Evolutionary conservation across 164 flowering plant species (phyloP).

Genomic region (Liriodendron chinense): DNA sequence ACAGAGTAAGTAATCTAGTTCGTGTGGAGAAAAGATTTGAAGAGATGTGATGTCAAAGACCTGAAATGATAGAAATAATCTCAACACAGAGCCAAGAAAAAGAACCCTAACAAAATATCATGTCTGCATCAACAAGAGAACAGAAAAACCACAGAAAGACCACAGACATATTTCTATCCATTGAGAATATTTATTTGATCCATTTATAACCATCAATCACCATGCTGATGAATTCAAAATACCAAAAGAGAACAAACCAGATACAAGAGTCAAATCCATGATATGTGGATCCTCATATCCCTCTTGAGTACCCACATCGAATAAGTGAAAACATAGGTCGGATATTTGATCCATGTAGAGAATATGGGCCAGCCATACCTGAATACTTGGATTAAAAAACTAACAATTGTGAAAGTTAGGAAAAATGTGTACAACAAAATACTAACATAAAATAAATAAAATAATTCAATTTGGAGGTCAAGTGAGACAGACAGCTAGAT

Average conservation of each 20-base stretch:
- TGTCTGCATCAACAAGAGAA: not conserved
- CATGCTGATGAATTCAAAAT: not conserved
- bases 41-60: slow-evolving; percentile 88
- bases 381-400: too few relatives aligned
- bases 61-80: slow-evolving; percentile 27
- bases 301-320: not conserved
- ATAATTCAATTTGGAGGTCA: too few relatives aligned
- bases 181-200: too few relatives aligned
- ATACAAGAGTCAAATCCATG: too few relatives aligned
- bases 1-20: slow-evolving; percentile 89
- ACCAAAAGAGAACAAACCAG: not conserved
- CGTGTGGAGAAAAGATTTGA: slow-evolving; percentile 86
- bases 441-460: too few relatives aligned
- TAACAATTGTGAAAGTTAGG: too few relatives aligned
- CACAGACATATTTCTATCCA: not conserved
- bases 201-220: not conserved
- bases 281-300: not conserved
- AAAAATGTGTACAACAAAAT: too few relatives aligned
- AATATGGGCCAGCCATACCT: too few relatives aligned
- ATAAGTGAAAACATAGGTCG: not conserved
- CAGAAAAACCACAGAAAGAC: too few relatives aligned
- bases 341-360: too few relatives aligned
- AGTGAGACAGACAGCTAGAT: too few relatives aligned
- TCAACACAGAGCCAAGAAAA: not conserved
- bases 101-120: not conserved